Percentiles rank a stretch among this genome's conserved stretches.
Conservation (phyloP, 1,139 yeast species). For the Yamadazyma kanchanaburiensis region DNA sequence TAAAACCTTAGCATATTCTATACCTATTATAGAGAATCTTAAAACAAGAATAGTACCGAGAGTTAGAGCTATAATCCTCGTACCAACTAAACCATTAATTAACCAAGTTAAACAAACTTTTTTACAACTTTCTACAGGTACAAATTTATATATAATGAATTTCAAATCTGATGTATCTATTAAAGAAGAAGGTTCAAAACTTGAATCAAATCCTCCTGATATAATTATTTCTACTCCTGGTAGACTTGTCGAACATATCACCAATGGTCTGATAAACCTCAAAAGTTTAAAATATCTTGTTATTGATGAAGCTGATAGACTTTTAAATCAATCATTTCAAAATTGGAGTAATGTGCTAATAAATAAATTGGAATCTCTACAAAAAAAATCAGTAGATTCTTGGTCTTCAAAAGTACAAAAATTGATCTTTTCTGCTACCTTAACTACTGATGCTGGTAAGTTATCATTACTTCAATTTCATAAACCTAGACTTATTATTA, state of each 20-base stretch:
- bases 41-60: slow-evolving; percentile 65
- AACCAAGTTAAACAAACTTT: slow-evolving; percentile 75
- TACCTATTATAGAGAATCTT: slow-evolving; percentile 77
- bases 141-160: slow-evolving; percentile 57
- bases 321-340: slow-evolving; percentile 87
- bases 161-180: slow-evolving; percentile 61
- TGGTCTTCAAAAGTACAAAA: slow-evolving; percentile 45
- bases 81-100: slow-evolving; percentile 88
- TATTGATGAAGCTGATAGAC: slow-evolving; percentile 92
- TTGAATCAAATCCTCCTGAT: slow-evolving; percentile 59
- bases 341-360: slow-evolving; percentile 84
- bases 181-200: slow-evolving; percentile 57
- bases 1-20: slow-evolving; percentile 83
- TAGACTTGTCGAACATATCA: slow-evolving; percentile 83
- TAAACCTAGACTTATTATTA: slow-evolving; percentile 68
- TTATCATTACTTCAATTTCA: slow-evolving; percentile 65
- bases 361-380: slow-evolving; percentile 34
- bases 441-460: slow-evolving; percentile 90
- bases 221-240: slow-evolving; percentile 89
- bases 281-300: slow-evolving; percentile 63
- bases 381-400: slow-evolving; percentile 2
- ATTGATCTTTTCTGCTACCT: slow-evolving; percentile 86
- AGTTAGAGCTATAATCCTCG: slow-evolving; percentile 71
- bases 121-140: slow-evolving; percentile 59
- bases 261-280: slow-evolving; percentile 35